Conservation (phyloP, 352 stramenopile genomes). For the Phytophthora pistaciae region DNA sequence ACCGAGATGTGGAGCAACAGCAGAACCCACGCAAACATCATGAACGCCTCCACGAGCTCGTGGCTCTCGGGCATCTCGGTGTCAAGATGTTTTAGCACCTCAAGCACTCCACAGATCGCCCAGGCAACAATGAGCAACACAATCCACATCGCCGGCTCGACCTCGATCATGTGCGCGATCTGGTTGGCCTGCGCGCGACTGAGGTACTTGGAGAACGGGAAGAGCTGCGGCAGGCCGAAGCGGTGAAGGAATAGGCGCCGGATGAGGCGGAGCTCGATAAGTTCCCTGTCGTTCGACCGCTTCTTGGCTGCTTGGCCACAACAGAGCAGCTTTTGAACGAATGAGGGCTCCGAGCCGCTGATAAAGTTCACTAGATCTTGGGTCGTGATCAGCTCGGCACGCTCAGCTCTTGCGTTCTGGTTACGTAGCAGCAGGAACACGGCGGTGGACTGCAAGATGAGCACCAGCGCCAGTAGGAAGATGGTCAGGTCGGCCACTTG, state of each 20-base stretch:
- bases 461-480: slow-evolving; percentile 55
- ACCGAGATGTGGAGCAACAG: slow-evolving; percentile 52
- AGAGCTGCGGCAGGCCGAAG: slow-evolving; percentile 54
- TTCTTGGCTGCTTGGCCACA: slow-evolving; percentile 24
- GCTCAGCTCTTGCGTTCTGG: slow-evolving; percentile 47
- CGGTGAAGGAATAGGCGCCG: slow-evolving; percentile 52
- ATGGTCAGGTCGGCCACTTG: slow-evolving; percentile 61
- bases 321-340: slow-evolving; percentile 17
- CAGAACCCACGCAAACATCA: slow-evolving; percentile 46
- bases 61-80: slow-evolving; percentile 29
- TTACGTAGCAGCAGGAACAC: slow-evolving; percentile 53
- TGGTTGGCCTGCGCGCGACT: slow-evolving; percentile 75
- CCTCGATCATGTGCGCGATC: slow-evolving; percentile 80
- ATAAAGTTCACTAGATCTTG: slow-evolving; percentile 39
- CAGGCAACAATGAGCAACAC: slow-evolving; percentile 54
- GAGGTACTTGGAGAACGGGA: slow-evolving; percentile 80
- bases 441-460: slow-evolving; percentile 53
- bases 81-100: slow-evolving; percentile 31
- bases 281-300: slow-evolving; percentile 14
- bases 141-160: slow-evolving; percentile 68
- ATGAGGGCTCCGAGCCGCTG: slow-evolving; percentile 6
- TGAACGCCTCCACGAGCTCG: slow-evolving; percentile 48
- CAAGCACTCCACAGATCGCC: slow-evolving; percentile 35
- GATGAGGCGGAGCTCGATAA: slow-evolving; percentile 46
- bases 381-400: slow-evolving; percentile 48